These are phyloP conservation scores for Cetraspora pellucida DNA, from an alignment of 192 early-diverging fungal species.

Conservation along the genomic window DNA sequence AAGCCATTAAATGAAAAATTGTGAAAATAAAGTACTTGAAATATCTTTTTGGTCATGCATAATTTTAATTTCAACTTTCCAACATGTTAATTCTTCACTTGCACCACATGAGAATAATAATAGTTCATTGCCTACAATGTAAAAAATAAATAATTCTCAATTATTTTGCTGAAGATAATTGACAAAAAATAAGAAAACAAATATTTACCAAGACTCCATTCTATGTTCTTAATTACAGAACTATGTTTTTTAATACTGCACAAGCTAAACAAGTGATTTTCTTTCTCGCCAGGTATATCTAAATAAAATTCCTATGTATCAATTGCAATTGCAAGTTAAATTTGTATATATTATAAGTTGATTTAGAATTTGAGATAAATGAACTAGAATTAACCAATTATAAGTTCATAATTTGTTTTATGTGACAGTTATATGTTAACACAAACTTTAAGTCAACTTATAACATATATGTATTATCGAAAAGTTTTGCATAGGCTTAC, in stretches of 20 bases:
- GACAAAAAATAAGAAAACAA: not conserved
- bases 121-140: conserved; percentile 32
- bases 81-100: conserved; percentile 65
- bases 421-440: not conserved
- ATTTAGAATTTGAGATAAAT: too few species aligned
- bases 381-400: too few species aligned
- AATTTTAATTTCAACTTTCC: conserved; percentile 49
- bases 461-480: not conserved
- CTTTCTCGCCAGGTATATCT: conserved; percentile 33
- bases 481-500: conserved; percentile 38
- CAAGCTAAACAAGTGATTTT: conserved; percentile 21
- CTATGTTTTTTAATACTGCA: conserved; percentile 51
- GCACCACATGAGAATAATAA: conserved; percentile 68
- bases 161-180: not conserved
- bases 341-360: too few species aligned
- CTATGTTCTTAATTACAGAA: conserved; percentile 56
- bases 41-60: conserved; percentile 19
- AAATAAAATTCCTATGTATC: not conserved
- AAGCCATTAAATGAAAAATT: not conserved
- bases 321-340: too few species aligned
- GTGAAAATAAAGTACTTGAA: not conserved
- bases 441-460: not conserved
- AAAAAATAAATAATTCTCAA: not conserved
- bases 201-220: conserved; percentile 38
- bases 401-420: too few species aligned